Evolutionary conservation across 192 early-diverging fungal species (phyloP).

Genomic region (Coemansia sp.): DNA sequence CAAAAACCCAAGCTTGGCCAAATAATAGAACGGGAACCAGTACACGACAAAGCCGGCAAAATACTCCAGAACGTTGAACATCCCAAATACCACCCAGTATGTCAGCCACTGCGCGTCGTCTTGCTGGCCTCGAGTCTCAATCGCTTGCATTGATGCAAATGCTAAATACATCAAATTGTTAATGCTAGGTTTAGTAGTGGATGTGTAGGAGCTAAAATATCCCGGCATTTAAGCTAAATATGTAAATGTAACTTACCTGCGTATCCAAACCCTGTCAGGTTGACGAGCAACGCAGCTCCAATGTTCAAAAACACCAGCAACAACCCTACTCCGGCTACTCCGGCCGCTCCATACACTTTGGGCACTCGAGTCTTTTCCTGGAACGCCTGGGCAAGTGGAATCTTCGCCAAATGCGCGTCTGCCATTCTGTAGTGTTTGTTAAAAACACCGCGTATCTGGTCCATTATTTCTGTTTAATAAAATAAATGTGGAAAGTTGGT

Average conservation of each 20-base stretch:
- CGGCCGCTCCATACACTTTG: constrained; percentile 83
- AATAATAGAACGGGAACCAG: constrained; percentile 96
- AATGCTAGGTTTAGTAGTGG: background rate
- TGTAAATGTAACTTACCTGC: constrained; percentile 56
- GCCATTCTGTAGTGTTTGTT: constrained; percentile 42
- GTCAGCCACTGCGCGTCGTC: constrained; percentile 89
- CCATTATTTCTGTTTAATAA: constrained; percentile 26
- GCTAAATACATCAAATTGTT: constrained; percentile 34
- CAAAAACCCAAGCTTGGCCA: constrained; percentile 86
- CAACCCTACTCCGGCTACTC: constrained; percentile 57
- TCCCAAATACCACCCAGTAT: constrained; percentile 89
- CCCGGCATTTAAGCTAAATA: background rate
- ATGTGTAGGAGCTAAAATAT: too few species aligned
- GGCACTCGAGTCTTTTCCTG: constrained; percentile 77
- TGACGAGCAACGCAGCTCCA: constrained; percentile 71
- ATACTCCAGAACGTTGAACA: constrained; percentile 84
- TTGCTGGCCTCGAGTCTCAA: constrained; percentile 73
- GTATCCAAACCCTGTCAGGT: constrained; percentile 86
- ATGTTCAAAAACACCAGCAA: constrained; percentile 91
- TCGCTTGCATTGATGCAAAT: constrained; percentile 88
- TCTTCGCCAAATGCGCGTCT: constrained; percentile 72
- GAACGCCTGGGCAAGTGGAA: constrained; percentile 62
- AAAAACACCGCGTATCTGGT: constrained; percentile 37
- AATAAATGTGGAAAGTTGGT: background rate
- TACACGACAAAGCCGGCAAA: constrained; percentile 85